phyloP scores from a whole-genome alignment of 352 stramenopile species.

The Elongisporangium senticosum region DNA sequence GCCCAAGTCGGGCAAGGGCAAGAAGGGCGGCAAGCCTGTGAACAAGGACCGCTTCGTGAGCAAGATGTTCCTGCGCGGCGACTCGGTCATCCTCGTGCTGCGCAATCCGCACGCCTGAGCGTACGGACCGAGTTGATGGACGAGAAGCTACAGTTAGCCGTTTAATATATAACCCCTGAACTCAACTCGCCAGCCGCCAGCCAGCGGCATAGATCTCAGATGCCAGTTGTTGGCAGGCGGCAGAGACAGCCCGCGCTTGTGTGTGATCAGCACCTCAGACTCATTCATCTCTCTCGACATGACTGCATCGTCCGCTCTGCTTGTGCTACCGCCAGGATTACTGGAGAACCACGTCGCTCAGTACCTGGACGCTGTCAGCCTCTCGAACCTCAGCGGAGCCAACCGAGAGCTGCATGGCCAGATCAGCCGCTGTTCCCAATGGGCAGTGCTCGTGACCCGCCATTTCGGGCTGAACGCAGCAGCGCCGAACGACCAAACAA shows the following conservation, averaged over 20 bases:
- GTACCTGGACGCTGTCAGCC: conserved; percentile 34
- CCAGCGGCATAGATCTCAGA: neutral
- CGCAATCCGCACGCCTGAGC: conserved; percentile 92
- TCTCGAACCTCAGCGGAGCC: conserved; percentile 26
- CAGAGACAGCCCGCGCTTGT: neutral
- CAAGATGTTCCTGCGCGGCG: conserved; percentile 99
- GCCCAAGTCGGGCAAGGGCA: conserved; percentile 95
- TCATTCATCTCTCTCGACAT: neutral
- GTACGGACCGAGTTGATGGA: conserved; percentile 15
- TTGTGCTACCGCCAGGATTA: conserved; percentile 27
- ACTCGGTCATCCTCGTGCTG: conserved; percentile 99
- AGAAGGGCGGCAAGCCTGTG: conserved; percentile 93
- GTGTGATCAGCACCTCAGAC: neutral
- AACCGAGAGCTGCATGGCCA: conserved; percentile 30
- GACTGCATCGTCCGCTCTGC: conserved; percentile 9
- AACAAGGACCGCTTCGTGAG: conserved; percentile 99
- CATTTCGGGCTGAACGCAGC: conserved; percentile 25
- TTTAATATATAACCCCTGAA: neutral
- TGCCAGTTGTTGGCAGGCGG: neutral
- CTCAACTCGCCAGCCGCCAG: neutral
- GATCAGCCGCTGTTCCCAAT: conserved; percentile 24
- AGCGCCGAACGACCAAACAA: conserved; percentile 7
- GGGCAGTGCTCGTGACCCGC: conserved; percentile 30
- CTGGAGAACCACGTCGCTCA: conserved; percentile 36
- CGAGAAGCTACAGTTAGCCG: conserved; percentile 16